These are phyloP conservation scores for Tausonia pullulans DNA, from an alignment of 1,284 basidiomycete genomes.

Conservation along the genomic window DNA sequence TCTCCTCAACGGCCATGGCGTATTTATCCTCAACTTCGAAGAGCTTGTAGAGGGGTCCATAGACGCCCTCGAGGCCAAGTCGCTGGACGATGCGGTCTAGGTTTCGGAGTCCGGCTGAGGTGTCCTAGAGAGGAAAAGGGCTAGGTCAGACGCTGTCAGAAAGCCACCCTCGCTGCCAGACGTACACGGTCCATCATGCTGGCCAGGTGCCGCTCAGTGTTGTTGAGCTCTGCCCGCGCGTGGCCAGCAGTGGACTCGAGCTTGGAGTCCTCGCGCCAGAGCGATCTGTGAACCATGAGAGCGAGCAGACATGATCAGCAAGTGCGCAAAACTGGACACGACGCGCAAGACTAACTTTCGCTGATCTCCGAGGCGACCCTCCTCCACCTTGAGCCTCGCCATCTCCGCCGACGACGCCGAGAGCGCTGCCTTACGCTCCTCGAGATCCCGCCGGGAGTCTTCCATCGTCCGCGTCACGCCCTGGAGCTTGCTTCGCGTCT, in stretches of 20 bases:
- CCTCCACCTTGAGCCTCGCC: slow-evolving; percentile 54
- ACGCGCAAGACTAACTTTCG: slow-evolving; percentile 47
- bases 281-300: slow-evolving; percentile 41
- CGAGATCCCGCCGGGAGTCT: slow-evolving; percentile 55
- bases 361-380: slow-evolving; percentile 61
- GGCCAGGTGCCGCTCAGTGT: slow-evolving; percentile 65
- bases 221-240: slow-evolving; percentile 66
- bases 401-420: slow-evolving; percentile 63
- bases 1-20: slow-evolving; percentile 86
- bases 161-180: slow-evolving; percentile 2
- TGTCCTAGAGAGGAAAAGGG: slow-evolving; percentile 49
- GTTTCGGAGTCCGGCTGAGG: slow-evolving; percentile 70
- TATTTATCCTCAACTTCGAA: slow-evolving; percentile 89
- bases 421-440: slow-evolving; percentile 60
- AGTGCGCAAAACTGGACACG: slow-evolving; percentile 20
- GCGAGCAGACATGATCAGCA: slow-evolving; percentile 19
- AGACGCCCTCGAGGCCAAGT: slow-evolving; percentile 60
- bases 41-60: slow-evolving; percentile 86
- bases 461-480: slow-evolving; percentile 52
- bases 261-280: slow-evolving; percentile 92
- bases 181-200: slow-evolving; percentile 90
- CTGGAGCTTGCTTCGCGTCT: slow-evolving; percentile 40
- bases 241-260: slow-evolving; percentile 63
- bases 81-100: slow-evolving; percentile 70
- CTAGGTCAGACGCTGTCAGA: slow-evolving; percentile 7